phyloP scores from a whole-genome alignment of 2,329 filamentous ascomycete species.

The Colletotrichum sp. region DNA sequence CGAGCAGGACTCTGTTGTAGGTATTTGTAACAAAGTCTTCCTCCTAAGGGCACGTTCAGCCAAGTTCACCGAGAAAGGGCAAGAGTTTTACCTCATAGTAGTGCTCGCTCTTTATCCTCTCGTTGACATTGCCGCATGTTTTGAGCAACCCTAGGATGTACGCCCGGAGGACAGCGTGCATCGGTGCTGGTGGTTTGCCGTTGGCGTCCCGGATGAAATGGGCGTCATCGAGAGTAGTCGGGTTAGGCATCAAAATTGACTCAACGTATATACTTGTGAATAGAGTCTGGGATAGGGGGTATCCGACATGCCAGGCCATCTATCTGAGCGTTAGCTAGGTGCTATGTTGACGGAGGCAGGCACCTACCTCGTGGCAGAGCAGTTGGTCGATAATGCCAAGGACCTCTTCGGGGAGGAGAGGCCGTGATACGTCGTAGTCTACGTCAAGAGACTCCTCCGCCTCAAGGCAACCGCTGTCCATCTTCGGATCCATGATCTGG shows the following conservation, averaged over 20 bases:
- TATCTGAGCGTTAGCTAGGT: constrained; percentile 37
- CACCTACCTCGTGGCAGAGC: constrained; percentile 79
- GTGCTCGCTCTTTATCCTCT: constrained; percentile 79
- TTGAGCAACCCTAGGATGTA: constrained; percentile 90
- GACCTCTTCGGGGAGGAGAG: constrained; percentile 77
- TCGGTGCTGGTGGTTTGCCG: constrained; percentile 36
- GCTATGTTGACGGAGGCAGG: neutral
- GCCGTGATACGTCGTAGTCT: constrained; percentile 74
- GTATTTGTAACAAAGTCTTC: constrained; percentile 96
- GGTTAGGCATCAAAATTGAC: constrained; percentile 75
- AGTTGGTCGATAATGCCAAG: constrained; percentile 95
- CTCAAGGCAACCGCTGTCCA: constrained; percentile 90
- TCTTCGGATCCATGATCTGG: constrained; percentile 98
- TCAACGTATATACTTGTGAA: constrained; percentile 94
- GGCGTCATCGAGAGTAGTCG: constrained; percentile 67
- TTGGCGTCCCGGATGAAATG: constrained; percentile 56
- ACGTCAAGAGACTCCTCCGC: constrained; percentile 84
- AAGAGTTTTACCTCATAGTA: constrained; percentile 79
- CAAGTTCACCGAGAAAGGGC: neutral
- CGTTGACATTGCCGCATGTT: constrained; percentile 79
- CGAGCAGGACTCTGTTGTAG: constrained; percentile 80
- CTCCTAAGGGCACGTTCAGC: constrained; percentile 63
- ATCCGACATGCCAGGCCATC: constrained; percentile 98
- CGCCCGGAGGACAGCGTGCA: constrained; percentile 74
- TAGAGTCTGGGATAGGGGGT: constrained; percentile 91